Conservation (phyloP, 2,329 filamentous ascomycete genomes). For the Periconia sp. region DNA sequence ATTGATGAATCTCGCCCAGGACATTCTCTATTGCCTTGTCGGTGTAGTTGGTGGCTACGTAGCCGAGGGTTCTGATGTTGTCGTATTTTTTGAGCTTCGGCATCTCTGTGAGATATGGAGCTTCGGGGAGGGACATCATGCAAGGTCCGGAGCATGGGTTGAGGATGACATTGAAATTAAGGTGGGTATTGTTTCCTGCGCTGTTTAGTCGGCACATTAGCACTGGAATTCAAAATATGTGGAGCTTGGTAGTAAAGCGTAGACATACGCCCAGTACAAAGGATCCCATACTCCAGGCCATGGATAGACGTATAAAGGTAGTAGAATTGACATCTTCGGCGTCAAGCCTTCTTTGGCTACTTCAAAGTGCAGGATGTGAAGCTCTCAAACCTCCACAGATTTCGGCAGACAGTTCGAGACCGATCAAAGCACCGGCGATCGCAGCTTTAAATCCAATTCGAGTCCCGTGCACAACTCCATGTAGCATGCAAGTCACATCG, state of each 20-base stretch:
- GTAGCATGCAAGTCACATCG: constrained; percentile 15
- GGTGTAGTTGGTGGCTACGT: constrained; percentile 58
- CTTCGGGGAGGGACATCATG: constrained; percentile 13
- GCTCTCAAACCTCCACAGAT: too few species aligned
- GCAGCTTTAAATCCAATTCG: constrained; percentile 1
- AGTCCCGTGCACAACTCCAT: constrained; percentile 4
- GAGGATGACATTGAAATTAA: constrained; percentile 58
- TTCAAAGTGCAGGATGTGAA: too few species aligned
- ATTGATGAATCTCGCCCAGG: constrained; percentile 51
- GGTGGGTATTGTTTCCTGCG: constrained; percentile 37
- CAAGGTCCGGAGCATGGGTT: constrained; percentile 51
- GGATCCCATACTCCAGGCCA: constrained; percentile 54
- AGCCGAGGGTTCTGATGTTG: constrained; percentile 57
- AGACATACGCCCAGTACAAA: constrained; percentile 50
- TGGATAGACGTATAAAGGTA: constrained; percentile 59
- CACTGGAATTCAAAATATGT: neutral
- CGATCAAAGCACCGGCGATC: constrained; percentile 6
- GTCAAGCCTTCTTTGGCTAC: too few species aligned
- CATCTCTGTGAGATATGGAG: constrained; percentile 38
- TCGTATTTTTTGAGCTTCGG: constrained; percentile 46
- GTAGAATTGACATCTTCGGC: constrained; percentile 44
- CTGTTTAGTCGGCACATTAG: too few species aligned
- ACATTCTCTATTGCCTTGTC: constrained; percentile 26
- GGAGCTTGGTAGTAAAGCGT: neutral
- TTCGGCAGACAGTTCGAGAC: too few species aligned